Conservation (phyloP, 371 early-diverging fungal genomes). For the Mucor saturninus region DNA sequence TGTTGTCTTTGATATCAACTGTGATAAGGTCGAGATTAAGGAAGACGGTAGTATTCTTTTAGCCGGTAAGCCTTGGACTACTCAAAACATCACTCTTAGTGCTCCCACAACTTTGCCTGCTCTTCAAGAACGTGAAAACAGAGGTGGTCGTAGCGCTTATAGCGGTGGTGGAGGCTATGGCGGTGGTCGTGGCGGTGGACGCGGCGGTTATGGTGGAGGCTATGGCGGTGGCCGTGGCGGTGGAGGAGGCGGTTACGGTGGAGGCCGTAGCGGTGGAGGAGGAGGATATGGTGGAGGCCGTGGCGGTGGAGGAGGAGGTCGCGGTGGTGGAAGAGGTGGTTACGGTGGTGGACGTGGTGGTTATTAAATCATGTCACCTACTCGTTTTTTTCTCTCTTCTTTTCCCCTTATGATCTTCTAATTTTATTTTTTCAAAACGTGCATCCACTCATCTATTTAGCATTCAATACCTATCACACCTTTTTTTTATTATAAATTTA, state of each 20-base stretch:
- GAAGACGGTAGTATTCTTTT: conserved; percentile 47
- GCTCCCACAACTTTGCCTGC: conserved; percentile 79
- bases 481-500: background rate
- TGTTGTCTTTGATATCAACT: conserved; percentile 81
- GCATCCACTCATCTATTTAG: conserved; percentile 4
- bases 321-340: background rate
- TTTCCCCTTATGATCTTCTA: background rate
- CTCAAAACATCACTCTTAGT: conserved; percentile 65
- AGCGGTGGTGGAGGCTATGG: conserved; percentile 21
- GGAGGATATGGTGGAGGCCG: background rate
- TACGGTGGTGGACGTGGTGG: conserved; percentile 3
- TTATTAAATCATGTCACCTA: background rate
- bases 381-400: background rate
- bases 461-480: conserved; percentile 1
- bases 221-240: conserved; percentile 17
- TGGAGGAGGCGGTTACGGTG: background rate
- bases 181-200: conserved; percentile 31
- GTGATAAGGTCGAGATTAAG: conserved; percentile 67
- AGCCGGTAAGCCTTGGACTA: conserved; percentile 66
- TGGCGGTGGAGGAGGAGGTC: background rate
- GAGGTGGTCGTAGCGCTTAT: conserved; percentile 35
- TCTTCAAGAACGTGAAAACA: conserved; percentile 67
- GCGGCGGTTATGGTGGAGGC: conserved; percentile 23
- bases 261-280: conserved; percentile 1
- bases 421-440: background rate